phyloP scores from a whole-genome alignment of 2,329 filamentous ascomycete genomes.

The Didymella keratinophila region DNA sequence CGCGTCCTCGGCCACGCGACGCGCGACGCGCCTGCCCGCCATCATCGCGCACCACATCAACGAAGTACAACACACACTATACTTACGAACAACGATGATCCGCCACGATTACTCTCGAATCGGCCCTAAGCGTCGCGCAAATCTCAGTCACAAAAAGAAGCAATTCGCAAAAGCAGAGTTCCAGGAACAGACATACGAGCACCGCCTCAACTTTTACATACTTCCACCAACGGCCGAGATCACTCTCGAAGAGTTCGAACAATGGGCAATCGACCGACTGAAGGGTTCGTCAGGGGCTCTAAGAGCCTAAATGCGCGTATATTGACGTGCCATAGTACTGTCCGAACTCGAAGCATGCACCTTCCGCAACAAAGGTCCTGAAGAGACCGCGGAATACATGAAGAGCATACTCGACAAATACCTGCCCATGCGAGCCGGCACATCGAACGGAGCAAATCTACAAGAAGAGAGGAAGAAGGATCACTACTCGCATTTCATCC shows the following conservation, averaged over 20 bases:
- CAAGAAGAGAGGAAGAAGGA: constrained; percentile 86
- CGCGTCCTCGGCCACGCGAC: constrained; percentile 21
- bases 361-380: constrained; percentile 86
- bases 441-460: constrained; percentile 66
- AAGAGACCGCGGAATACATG: constrained; percentile 85
- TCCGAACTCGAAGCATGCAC: constrained; percentile 92
- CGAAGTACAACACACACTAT: constrained; percentile 20
- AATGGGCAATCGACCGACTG: constrained; percentile 95
- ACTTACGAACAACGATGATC: constrained; percentile 38
- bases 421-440: constrained; percentile 79
- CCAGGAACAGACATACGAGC: constrained; percentile 79
- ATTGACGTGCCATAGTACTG: constrained; percentile 65
- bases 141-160: constrained; percentile 80
- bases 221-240: constrained; percentile 91
- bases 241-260: constrained; percentile 95
- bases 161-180: constrained; percentile 83
- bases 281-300: constrained; percentile 60
- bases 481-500: constrained; percentile 97
- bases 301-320: not conserved
- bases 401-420: constrained; percentile 86
- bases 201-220: constrained; percentile 91
- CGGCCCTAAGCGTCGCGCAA: constrained; percentile 76
- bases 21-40: constrained; percentile 31
- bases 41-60: constrained; percentile 16
- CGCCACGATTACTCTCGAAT: constrained; percentile 54